These are phyloP conservation scores for Kuraishia piskuri DNA, from an alignment of 805 yeast genomes.

Conservation along the genomic window DNA sequence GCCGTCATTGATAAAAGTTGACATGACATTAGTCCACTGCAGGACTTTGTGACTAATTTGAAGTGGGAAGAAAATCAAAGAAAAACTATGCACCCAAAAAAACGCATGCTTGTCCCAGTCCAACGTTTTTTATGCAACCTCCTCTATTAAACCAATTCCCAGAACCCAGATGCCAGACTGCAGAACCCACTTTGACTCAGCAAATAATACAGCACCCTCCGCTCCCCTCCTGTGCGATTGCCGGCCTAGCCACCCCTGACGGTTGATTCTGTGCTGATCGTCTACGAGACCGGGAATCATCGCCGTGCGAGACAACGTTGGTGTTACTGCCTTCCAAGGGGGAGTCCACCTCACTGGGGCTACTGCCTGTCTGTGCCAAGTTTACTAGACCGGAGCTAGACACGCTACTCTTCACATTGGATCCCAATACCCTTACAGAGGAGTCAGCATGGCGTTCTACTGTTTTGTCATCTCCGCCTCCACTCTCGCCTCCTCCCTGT, in stretches of 20 bases:
- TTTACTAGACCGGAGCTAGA: neutral
- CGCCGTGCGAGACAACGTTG: neutral
- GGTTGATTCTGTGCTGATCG: neutral
- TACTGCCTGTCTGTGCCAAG: neutral
- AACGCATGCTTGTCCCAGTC: neutral
- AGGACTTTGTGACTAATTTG: neutral
- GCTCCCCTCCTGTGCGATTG: neutral
- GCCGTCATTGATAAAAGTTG: neutral
- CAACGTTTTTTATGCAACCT: no score
- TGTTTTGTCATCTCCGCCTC: neutral
- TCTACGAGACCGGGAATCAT: neutral
- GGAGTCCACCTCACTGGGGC: neutral
- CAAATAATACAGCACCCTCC: neutral
- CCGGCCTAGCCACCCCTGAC: neutral
- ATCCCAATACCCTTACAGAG: neutral
- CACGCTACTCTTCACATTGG: neutral
- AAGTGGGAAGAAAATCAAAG: no score
- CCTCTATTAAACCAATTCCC: no score
- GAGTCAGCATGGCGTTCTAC: neutral
- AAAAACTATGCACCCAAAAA: neutral
- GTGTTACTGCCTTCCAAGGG: neutral
- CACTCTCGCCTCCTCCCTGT: neutral
- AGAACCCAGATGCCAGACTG: no score
- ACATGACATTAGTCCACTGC: neutral
- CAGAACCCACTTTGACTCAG: neutral